Percentiles rank a stretch among this genome's conserved stretches.
Conservation (phyloP, 2,329 filamentous ascomycete genomes). For the Emergomyces orientalis region DNA sequence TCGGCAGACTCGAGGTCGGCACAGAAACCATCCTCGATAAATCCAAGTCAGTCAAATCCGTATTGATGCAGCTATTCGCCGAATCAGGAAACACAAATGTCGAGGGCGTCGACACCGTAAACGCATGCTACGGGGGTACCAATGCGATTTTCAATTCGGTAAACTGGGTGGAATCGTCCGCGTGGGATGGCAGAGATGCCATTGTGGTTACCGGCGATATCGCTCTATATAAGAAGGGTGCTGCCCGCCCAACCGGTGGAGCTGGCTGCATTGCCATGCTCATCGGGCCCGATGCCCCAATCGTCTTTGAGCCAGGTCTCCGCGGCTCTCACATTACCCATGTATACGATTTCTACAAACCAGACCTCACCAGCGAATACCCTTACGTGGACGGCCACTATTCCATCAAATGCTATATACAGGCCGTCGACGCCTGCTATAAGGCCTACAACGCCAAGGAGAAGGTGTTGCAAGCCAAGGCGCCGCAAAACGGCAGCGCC, state of each 20-base stretch:
- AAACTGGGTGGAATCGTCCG: slow-evolving; percentile 78
- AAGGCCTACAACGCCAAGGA: slow-evolving; percentile 70
- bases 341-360: slow-evolving; percentile 84
- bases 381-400: slow-evolving; percentile 72
- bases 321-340: slow-evolving; percentile 67
- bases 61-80: slow-evolving; percentile 71
- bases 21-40: slow-evolving; percentile 75
- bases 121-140: slow-evolving; percentile 74
- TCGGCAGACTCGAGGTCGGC: slow-evolving; percentile 69
- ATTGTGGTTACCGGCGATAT: slow-evolving; percentile 71
- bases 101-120: slow-evolving; percentile 68
- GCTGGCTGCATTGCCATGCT: slow-evolving; percentile 66
- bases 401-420: slow-evolving; percentile 65
- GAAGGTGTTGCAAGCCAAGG: slow-evolving; percentile 44
- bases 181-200: slow-evolving; percentile 71
- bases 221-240: slow-evolving; percentile 70
- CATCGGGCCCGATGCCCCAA: slow-evolving; percentile 62
- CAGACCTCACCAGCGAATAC: slow-evolving; percentile 71
- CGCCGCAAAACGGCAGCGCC: slow-evolving; percentile 33
- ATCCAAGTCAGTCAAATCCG: slow-evolving; percentile 75
- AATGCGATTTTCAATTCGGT: slow-evolving; percentile 68
- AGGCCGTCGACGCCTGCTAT: slow-evolving; percentile 69
- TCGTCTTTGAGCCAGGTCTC: slow-evolving; percentile 64
- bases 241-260: slow-evolving; percentile 66
- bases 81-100: slow-evolving; percentile 61